Conservation (phyloP, 306 rosid genomes). For the Acacia acuminata region DNA sequence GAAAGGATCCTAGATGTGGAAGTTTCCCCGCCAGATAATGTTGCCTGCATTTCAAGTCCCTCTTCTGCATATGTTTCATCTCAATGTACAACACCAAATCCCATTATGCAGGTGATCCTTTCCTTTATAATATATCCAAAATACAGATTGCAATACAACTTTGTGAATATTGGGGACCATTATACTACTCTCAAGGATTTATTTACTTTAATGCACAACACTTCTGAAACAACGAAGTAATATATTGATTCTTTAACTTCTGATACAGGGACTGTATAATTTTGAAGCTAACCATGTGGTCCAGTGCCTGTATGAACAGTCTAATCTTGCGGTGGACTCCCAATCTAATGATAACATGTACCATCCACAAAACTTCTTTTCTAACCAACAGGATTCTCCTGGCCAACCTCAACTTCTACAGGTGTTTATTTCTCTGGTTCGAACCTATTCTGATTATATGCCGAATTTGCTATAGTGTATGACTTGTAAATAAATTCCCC, state of each 20-base stretch:
- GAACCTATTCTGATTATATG: not conserved
- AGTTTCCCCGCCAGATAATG: constrained; percentile 32
- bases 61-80: constrained; percentile 48
- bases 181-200: constrained; percentile 12
- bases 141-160: not conserved
- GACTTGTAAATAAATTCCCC: constrained; percentile 27
- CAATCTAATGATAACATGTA: constrained; percentile 47
- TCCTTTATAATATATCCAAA: constrained; percentile 19
- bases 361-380: constrained; percentile 46
- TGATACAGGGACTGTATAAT: constrained; percentile 50
- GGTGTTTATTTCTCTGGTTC: constrained; percentile 39
- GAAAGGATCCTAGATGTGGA: constrained; percentile 42
- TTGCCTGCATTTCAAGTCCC: constrained; percentile 46
- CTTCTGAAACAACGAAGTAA: not conserved
- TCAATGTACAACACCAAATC: constrained; percentile 40
- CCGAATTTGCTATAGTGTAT: constrained; percentile 7
- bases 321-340: constrained; percentile 43
- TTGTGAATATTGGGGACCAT: constrained; percentile 9
- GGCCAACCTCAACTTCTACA: constrained; percentile 53
- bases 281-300: constrained; percentile 55
- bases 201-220: not conserved
- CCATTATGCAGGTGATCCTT: constrained; percentile 52
- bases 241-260: constrained; percentile 29
- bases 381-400: constrained; percentile 57
- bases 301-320: constrained; percentile 51